These are phyloP conservation scores for Hygrocybe punicea DNA, from an alignment of 768 basidiomycete genomes.

Conservation along the genomic window DNA sequence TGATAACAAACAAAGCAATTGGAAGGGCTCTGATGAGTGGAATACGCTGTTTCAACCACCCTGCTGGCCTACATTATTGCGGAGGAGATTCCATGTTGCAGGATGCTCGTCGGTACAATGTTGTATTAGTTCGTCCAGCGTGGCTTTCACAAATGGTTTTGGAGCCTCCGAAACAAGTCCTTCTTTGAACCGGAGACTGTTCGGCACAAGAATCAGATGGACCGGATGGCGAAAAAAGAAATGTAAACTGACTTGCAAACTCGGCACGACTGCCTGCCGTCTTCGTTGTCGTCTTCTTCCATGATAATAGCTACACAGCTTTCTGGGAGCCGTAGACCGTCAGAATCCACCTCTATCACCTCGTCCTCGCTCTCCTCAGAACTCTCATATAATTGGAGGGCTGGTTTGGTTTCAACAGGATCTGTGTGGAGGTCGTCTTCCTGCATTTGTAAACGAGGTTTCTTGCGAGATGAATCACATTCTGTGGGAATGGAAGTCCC, in stretches of 20 bases:
- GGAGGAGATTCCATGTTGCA: conserved; percentile 41
- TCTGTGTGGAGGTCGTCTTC: neutral
- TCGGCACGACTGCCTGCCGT: conserved; percentile 38
- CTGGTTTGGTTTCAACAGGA: neutral
- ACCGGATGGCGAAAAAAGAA: neutral
- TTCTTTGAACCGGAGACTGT: conserved; percentile 36
- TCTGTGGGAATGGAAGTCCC: too few relatives aligned
- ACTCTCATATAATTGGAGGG: conserved; percentile 15
- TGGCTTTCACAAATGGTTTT: conserved; percentile 35
- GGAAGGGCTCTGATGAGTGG: too few relatives aligned
- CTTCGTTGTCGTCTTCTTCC: conserved; percentile 29
- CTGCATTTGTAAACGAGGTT: conserved; percentile 2
- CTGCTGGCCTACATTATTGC: neutral
- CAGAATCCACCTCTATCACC: conserved; percentile 38
- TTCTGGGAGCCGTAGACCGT: conserved; percentile 29
- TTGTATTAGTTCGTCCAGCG: conserved; percentile 42
- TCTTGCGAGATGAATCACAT: neutral
- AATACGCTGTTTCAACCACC: neutral
- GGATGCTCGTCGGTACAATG: conserved; percentile 52
- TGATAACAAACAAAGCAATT: neutral
- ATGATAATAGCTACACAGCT: conserved; percentile 2
- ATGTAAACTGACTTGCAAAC: conserved; percentile 50
- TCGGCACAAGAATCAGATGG: neutral
- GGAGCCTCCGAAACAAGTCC: conserved; percentile 31
- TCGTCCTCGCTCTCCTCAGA: conserved; percentile 28